Percentiles rank a stretch among this genome's conserved stretches.
Evolutionary conservation across 106 monocot species (phyloP).

Genomic region (Cymbidium sinense): DNA sequence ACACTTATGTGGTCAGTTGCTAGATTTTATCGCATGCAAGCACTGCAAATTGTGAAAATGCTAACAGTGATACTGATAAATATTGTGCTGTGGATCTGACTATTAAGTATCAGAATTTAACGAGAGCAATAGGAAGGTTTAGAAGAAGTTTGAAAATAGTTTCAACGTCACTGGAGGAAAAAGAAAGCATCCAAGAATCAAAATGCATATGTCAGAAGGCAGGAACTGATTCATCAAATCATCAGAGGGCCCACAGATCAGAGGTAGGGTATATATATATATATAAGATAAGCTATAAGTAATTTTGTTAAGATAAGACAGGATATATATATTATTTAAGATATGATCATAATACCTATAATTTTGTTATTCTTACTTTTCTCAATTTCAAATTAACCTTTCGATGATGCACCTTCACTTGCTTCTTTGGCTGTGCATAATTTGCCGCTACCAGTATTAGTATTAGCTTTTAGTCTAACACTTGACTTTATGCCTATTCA

Average conservation of each 20-base stretch:
- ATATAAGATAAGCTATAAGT: no score
- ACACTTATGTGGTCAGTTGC: constrained; percentile 38
- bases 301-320: neutral
- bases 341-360: neutral
- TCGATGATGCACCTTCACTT: neutral
- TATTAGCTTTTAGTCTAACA: neutral
- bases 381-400: neutral
- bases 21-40: constrained; percentile 32
- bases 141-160: constrained; percentile 51
- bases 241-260: constrained; percentile 12
- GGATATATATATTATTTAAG: no score
- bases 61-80: constrained; percentile 15
- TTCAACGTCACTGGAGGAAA: constrained; percentile 35
- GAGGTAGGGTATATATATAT: constrained; percentile 41
- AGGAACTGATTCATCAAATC: constrained; percentile 21
- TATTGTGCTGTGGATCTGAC: constrained; percentile 36
- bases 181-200: constrained; percentile 13
- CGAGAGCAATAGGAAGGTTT: constrained; percentile 46
- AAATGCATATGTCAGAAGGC: constrained; percentile 1
- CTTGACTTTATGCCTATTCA: neutral
- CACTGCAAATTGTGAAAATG: constrained; percentile 15
- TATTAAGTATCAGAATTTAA: constrained; percentile 57
- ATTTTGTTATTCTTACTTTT: neutral
- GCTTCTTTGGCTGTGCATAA: neutral
- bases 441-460: neutral